These are phyloP conservation scores for Colletotrichum tropicale DNA, from an alignment of 2,329 filamentous ascomycete species.

Conservation along the genomic window DNA sequence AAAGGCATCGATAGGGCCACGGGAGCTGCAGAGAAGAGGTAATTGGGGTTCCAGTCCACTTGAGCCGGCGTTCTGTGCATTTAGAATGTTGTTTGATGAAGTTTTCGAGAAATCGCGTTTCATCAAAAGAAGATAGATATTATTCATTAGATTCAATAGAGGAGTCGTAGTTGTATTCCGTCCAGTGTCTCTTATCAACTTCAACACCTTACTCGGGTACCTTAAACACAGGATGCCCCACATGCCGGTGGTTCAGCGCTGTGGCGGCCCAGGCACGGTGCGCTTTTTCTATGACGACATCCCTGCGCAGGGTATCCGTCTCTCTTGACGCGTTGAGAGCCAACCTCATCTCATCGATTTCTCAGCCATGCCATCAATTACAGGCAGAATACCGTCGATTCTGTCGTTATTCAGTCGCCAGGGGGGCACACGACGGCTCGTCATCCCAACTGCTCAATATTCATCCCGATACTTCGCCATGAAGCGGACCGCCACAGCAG, in stretches of 20 bases:
- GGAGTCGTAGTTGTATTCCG: too few relatives aligned
- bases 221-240: neutral
- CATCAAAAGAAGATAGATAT: too few relatives aligned
- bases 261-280: neutral
- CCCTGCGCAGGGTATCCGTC: neutral
- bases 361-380: neutral
- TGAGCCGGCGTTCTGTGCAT: too few relatives aligned
- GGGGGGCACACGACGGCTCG: neutral
- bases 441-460: neutral
- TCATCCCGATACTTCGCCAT: neutral
- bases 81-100: too few relatives aligned
- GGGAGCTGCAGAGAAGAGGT: neutral
- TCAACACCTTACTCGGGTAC: too few relatives aligned
- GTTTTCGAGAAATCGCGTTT: accelerated
- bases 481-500: conserved; percentile 1
- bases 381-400: neutral
- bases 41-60: neutral
- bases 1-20: neutral
- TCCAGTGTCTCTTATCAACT: too few relatives aligned
- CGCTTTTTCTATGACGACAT: neutral
- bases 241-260: neutral
- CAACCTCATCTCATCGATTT: neutral
- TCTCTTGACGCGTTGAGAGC: neutral
- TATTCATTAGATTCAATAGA: too few relatives aligned
- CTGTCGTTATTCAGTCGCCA: accelerated